phyloP scores from a whole-genome alignment of 1,284 basidiomycete species.

The Cystobasidium sp. region DNA sequence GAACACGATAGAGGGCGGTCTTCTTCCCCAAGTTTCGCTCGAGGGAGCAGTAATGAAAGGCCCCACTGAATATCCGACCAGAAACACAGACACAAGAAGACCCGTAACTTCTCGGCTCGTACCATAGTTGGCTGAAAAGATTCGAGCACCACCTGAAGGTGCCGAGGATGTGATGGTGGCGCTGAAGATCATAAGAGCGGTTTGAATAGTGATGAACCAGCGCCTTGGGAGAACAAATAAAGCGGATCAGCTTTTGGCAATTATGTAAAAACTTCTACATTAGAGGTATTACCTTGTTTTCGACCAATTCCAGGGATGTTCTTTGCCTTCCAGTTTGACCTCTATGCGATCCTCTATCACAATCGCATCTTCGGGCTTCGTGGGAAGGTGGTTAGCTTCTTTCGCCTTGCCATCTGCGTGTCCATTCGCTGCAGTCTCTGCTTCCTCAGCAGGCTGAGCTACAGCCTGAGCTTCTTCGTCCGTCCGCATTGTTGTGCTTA shows the following conservation, averaged over 20 bases:
- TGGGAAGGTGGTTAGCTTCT: neutral
- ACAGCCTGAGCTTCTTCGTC: conserved; percentile 17
- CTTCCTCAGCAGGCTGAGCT: conserved; percentile 15
- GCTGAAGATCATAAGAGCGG: conserved; percentile 39
- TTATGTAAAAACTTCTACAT: neutral
- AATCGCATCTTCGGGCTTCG: neutral
- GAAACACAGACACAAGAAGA: conserved; percentile 54
- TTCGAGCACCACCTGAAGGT: conserved; percentile 18
- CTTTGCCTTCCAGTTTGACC: conserved; percentile 32
- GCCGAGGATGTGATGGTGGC: conserved; percentile 40
- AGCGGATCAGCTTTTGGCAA: neutral
- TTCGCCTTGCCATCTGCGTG: neutral
- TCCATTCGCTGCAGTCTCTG: conserved; percentile 3
- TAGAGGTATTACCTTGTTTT: neutral
- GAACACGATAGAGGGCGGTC: conserved; percentile 52
- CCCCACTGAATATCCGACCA: conserved; percentile 56
- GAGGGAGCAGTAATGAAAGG: conserved; percentile 56
- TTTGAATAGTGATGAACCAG: conserved; percentile 28
- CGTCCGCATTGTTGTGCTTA: neutral
- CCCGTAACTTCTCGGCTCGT: conserved; percentile 2
- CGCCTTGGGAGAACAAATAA: neutral
- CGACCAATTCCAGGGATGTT: conserved; percentile 40
- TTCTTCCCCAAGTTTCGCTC: conserved; percentile 54
- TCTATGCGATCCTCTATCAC: conserved; percentile 22
- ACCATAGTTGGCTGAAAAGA: conserved; percentile 11